These are phyloP conservation scores for Aspergillus quadricinctus DNA, from an alignment of 2,329 filamentous ascomycete species.

Conservation along the genomic window DNA sequence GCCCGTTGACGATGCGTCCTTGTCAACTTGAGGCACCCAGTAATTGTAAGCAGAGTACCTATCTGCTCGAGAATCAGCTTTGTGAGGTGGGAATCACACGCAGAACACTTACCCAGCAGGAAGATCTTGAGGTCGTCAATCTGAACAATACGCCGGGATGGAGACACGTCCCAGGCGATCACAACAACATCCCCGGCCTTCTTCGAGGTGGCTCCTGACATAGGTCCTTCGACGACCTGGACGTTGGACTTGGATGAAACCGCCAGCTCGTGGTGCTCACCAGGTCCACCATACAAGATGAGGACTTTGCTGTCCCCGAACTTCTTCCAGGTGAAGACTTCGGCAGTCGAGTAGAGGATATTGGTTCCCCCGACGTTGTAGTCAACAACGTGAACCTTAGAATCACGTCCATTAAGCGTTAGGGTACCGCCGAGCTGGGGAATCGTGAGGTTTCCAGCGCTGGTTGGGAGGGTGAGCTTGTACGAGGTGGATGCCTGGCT, in stretches of 20 bases:
- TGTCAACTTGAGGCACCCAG: conserved; percentile 39
- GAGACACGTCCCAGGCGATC: conserved; percentile 53
- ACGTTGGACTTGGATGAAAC: conserved; percentile 24
- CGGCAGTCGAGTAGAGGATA: conserved; percentile 42
- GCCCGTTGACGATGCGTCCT: conserved; percentile 21
- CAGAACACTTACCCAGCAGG: conserved; percentile 43
- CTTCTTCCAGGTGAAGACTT: conserved; percentile 52
- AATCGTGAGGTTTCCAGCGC: conserved; percentile 35
- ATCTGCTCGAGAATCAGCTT: conserved; percentile 37
- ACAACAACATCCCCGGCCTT: conserved; percentile 24
- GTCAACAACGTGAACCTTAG: conserved; percentile 42
- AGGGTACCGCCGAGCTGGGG: conserved; percentile 39
- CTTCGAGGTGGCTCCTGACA: conserved; percentile 26
- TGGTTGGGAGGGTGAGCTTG: conserved; percentile 53
- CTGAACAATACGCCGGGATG: conserved; percentile 39
- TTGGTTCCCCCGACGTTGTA: conserved; percentile 39
- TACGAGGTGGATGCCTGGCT: conserved; percentile 56
- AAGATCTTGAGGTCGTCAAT: conserved; percentile 50
- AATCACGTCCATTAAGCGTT: conserved; percentile 40
- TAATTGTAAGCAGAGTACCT: conserved; percentile 45
- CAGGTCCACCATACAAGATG: conserved; percentile 37
- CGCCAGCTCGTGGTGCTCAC: conserved; percentile 41
- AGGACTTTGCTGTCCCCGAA: conserved; percentile 52
- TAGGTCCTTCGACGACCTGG: conserved; percentile 32
- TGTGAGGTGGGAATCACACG: conserved; percentile 5